Conservation (phyloP, 2,329 filamentous ascomycete genomes). For the Fusarium sp. region DNA sequence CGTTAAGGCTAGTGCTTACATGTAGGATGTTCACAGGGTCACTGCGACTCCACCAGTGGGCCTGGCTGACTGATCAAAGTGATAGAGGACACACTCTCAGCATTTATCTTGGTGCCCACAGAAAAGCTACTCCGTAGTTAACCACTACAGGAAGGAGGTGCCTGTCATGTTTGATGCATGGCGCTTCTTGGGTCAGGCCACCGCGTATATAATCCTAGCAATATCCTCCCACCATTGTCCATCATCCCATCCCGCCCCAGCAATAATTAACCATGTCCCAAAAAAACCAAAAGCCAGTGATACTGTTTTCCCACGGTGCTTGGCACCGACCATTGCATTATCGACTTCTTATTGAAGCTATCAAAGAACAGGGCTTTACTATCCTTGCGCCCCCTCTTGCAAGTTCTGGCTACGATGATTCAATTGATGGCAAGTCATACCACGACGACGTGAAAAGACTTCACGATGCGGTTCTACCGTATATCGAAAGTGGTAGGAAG, state of each 20-base stretch:
- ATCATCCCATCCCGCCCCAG: rapidly evolving
- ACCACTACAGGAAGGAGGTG: no score
- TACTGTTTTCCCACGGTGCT: constrained; percentile 36
- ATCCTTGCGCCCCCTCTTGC: constrained; percentile 25
- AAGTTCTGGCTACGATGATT: constrained; percentile 35
- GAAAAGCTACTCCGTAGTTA: no score
- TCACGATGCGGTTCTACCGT: background rate
- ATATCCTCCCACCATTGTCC: no score
- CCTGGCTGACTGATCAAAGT: no score
- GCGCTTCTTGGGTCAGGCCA: no score
- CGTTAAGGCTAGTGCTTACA: no score
- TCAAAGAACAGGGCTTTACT: constrained; percentile 17
- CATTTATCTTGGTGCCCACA: no score
- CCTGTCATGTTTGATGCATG: no score
- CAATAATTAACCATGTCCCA: background rate
- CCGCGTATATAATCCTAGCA: background rate
- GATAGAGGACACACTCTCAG: no score
- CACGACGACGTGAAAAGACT: constrained; percentile 32
- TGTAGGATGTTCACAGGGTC: no score
- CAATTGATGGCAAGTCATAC: constrained; percentile 14
- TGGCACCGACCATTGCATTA: constrained; percentile 40
- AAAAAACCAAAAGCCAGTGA: constrained; percentile 11
- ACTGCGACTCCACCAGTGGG: no score
- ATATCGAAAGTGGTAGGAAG: constrained; percentile 18
- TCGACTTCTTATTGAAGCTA: constrained; percentile 17